Base-by-base conservation (phyloP, 345 rosid genomes). In the Hibiscus mutabilis region DNA sequence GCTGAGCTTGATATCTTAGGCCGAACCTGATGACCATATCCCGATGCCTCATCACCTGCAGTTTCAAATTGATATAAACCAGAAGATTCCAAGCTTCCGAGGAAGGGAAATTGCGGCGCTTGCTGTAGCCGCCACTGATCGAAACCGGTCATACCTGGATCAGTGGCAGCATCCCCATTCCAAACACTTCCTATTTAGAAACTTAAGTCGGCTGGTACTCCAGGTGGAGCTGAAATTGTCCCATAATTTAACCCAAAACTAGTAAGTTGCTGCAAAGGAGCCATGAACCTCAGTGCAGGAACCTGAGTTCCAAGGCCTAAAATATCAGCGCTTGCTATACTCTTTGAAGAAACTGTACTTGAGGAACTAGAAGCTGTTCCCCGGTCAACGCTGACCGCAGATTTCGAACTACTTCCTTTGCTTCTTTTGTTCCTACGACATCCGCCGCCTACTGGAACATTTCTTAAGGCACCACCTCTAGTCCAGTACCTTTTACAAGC, bases 401-500 rank as follows among this genome's bases (percentile, higher is more conserved):
- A 83, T 74, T 66, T 66, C 24, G 66, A 74, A 72, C 66, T 74
- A 64, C 65, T 66, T 59, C 82, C 76, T 79, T 91, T 94, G 78
- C 84, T 83, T 70, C 95, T 84, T 76, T 91, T 86, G 87, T 94
- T 91, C 81, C 98, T 86, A 78, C 97, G 47, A 78, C 89, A 91
- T 1, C 98, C 98, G 6, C 98, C 98, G 0, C 97, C 98, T 0
- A 94, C 96, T 0, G 98, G 98, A 66, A 94, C 97, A 61, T 75
- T 94, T n/a, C 97, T 83, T 16, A 94, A 81, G 53, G 98, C 92
- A 21, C 97, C 97, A 0, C 97, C 97, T 78, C 92, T 81, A 10
- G 99, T 94, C 99, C 99, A 94, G 89, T 94, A 94, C 83, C 97
- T 81, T 68, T 97, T 79, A 76, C 99, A 94, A 22, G 97, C 87